Evolutionary conservation across 805 yeast species (phyloP).

Genomic region (Diddensiella santjacobensis): DNA sequence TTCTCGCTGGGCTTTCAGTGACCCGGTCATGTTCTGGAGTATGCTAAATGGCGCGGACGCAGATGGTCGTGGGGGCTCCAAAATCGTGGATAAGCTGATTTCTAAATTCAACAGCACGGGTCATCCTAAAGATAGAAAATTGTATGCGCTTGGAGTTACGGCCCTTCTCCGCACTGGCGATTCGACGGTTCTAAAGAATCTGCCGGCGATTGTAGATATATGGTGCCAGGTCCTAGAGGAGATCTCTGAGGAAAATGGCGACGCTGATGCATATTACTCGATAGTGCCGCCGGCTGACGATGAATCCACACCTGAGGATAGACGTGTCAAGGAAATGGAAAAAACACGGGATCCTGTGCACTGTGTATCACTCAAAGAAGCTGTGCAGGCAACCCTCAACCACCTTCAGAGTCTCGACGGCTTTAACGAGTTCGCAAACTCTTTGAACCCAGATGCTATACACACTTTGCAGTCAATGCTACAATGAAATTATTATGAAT

Average conservation of each 20-base stretch:
- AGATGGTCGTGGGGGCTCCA: not conserved
- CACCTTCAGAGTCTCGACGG: slow-evolving; percentile 3
- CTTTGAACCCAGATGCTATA: not conserved
- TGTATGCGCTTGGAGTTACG: slow-evolving; percentile 59
- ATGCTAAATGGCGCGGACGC: slow-evolving; percentile 9
- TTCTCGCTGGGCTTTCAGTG: slow-evolving; percentile 26
- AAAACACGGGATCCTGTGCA: slow-evolving; percentile 48
- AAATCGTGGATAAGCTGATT: slow-evolving; percentile 31
- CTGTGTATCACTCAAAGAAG: slow-evolving; percentile 46
- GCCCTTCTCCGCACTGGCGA: slow-evolving; percentile 43
- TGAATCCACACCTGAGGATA: slow-evolving; percentile 23
- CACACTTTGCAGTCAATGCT: not conserved
- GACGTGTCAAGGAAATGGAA: slow-evolving; percentile 35
- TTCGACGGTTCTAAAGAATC: slow-evolving; percentile 28
- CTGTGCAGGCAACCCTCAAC: slow-evolving; percentile 32
- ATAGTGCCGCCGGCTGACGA: slow-evolving; percentile 14
- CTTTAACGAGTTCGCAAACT: not conserved
- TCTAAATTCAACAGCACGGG: slow-evolving; percentile 49
- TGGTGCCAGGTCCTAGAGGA: slow-evolving; percentile 67
- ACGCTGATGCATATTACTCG: slow-evolving; percentile 31
- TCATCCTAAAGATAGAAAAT: slow-evolving; percentile 72
- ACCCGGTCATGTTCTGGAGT: slow-evolving; percentile 21
- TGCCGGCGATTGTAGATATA: slow-evolving; percentile 35
- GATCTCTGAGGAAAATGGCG: slow-evolving; percentile 61
- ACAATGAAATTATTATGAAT: too few relatives aligned